Conservation (phyloP, 139 green algal species). For the Penium margaritaceum region DNA sequence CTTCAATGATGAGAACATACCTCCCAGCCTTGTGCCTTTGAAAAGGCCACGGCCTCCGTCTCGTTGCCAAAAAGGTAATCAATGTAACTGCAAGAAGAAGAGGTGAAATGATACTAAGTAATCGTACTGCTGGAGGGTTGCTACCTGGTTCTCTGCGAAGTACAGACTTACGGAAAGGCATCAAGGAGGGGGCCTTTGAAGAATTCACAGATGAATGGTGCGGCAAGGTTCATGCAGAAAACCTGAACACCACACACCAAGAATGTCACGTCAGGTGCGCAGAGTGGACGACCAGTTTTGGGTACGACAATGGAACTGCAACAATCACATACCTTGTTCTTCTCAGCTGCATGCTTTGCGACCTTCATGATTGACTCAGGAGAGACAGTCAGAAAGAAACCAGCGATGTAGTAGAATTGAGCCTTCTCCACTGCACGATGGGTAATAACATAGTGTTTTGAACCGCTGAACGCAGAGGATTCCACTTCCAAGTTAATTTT, state of each 20-base stretch:
- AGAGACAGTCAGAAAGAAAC: constrained; percentile 97
- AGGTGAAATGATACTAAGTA: too few species aligned
- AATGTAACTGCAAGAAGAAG: constrained; percentile 59
- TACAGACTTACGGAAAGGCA: constrained; percentile 31
- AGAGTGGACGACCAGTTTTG: too few species aligned
- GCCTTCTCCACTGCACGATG: constrained; percentile 76
- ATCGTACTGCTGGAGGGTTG: too few species aligned
- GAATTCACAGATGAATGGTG: constrained; percentile 88
- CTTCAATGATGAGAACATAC: too few species aligned
- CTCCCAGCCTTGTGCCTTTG: constrained; percentile 80
- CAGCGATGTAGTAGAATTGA: constrained; percentile 74
- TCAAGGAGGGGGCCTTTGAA: constrained; percentile 45
- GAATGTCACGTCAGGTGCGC: too few species aligned
- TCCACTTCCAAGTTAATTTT: too few species aligned
- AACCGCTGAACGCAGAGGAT: too few species aligned
- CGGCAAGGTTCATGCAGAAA: constrained; percentile 84
- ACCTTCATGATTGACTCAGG: constrained; percentile 76
- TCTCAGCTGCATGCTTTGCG: constrained; percentile 72
- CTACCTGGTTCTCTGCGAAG: too few species aligned
- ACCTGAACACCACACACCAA: too few species aligned
- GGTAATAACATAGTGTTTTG: too few species aligned
- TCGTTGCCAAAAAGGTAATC: constrained; percentile 97
- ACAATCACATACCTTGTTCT: constrained; percentile 69
- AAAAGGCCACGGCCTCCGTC: constrained; percentile 83
- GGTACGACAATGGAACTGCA: too few species aligned